phyloP scores from a whole-genome alignment of 495 filamentous ascomycete species.

The Pyrenula massariospora region DNA sequence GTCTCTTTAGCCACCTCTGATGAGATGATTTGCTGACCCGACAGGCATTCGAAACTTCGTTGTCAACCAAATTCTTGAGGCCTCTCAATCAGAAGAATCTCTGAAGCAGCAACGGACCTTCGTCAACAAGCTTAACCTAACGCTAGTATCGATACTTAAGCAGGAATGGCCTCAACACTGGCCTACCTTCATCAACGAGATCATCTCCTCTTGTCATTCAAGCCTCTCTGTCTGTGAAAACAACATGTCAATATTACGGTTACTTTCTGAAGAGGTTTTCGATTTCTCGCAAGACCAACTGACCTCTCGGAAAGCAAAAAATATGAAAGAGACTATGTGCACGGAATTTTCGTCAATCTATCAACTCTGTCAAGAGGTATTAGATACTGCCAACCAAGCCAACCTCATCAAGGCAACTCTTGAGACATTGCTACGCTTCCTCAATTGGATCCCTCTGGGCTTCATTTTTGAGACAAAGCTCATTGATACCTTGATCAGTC shows the following conservation, averaged over 20 bases:
- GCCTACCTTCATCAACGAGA: constrained; percentile 99
- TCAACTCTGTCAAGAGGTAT: constrained; percentile 86
- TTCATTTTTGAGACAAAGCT: constrained; percentile 97
- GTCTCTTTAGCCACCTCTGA: constrained; percentile 4
- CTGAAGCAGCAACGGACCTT: constrained; percentile 72
- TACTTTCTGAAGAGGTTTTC: constrained; percentile 96
- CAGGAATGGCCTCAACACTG: constrained; percentile 99
- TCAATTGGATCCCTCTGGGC: constrained; percentile 97
- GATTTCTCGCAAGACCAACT: constrained; percentile 98
- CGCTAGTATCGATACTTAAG: constrained; percentile 93
- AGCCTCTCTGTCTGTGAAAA: constrained; percentile 97
- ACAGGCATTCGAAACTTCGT: constrained; percentile 96
- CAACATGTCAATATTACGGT: constrained; percentile 95
- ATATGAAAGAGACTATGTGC: constrained; percentile 96
- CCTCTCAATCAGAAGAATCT: constrained; percentile 76
- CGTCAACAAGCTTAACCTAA: constrained; percentile 94
- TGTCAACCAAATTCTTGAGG: constrained; percentile 92
- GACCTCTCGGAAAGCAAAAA: constrained; percentile 91
- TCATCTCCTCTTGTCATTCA: constrained; percentile 87
- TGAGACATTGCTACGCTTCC: constrained; percentile 86
- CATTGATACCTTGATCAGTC: constrained; percentile 82
- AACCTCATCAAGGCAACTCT: constrained; percentile 88
- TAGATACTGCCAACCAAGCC: constrained; percentile 76
- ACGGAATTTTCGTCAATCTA: constrained; percentile 96
- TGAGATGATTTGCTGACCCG: background rate